Evolutionary conservation across 768 basidiomycete species (phyloP).

Genomic region (Mycena filopes): DNA sequence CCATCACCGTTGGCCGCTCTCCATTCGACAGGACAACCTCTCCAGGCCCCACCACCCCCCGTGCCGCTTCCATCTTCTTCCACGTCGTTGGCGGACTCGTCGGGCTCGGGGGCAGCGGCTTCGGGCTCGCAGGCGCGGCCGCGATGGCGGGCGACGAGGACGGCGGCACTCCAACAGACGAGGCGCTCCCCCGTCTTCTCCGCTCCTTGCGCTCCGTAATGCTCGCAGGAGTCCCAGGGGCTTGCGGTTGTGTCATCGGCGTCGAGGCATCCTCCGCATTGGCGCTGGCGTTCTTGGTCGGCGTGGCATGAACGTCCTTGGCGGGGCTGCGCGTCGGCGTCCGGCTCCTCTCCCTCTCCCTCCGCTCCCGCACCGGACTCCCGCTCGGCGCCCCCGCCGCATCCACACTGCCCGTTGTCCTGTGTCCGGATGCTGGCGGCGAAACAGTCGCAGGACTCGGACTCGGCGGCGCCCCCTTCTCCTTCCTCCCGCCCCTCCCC

Average conservation of each 20-base stretch:
- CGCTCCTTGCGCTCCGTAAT: constrained; percentile 27
- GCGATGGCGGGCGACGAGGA: not conserved
- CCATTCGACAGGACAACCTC: constrained; percentile 16
- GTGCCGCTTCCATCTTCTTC: constrained; percentile 21
- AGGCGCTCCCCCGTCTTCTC: constrained; percentile 23
- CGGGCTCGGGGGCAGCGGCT: constrained; percentile 32
- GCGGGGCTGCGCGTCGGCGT: constrained; percentile 16
- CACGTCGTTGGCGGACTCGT: constrained; percentile 33
- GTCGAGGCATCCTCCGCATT: not conserved
- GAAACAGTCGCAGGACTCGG: not conserved
- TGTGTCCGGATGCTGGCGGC: too few species aligned
- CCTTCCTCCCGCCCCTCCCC: constrained; percentile 32
- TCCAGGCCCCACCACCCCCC: constrained; percentile 20
- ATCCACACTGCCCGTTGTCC: too few species aligned
- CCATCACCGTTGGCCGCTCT: constrained; percentile 28
- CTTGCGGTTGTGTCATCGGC: not conserved
- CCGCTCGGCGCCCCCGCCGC: too few species aligned
- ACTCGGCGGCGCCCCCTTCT: constrained; percentile 30
- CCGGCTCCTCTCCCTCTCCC: constrained; percentile 16
- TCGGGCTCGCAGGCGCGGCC: constrained; percentile 3
- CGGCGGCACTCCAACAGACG: not conserved
- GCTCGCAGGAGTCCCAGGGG: constrained; percentile 16
- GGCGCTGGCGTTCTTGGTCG: not conserved
- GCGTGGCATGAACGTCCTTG: too few species aligned
- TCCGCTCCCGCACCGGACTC: constrained; percentile 14